These are phyloP conservation scores for Hyphochytrium catenoides DNA, from an alignment of 352 stramenopile genomes.

Conservation along the genomic window DNA sequence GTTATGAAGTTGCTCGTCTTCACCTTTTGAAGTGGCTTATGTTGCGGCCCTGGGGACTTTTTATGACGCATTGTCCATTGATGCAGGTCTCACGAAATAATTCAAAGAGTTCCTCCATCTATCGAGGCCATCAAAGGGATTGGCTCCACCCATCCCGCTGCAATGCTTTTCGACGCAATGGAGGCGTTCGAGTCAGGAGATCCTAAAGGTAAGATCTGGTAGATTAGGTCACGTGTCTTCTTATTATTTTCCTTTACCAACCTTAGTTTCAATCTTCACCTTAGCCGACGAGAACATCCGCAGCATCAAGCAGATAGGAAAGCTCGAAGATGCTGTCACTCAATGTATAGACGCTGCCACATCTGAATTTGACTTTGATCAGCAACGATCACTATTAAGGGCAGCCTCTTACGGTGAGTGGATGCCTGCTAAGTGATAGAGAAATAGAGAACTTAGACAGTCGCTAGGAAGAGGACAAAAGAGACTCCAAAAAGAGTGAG, in stretches of 20 bases:
- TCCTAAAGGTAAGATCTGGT: too few relatives aligned
- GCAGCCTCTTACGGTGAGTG: constrained; percentile 65
- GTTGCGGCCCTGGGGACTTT: too few relatives aligned
- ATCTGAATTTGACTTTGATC: constrained; percentile 52
- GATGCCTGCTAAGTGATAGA: constrained; percentile 28
- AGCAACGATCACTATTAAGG: constrained; percentile 46
- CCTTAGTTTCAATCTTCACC: too few relatives aligned
- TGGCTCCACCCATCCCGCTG: constrained; percentile 50
- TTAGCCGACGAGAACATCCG: constrained; percentile 68
- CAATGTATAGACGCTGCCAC: constrained; percentile 59
- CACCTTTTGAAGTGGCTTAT: too few relatives aligned
- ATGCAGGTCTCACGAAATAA: constrained; percentile 36
- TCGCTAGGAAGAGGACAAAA: constrained; percentile 6
- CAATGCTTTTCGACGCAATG: constrained; percentile 68
- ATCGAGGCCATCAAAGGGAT: constrained; percentile 63
- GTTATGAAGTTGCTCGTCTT: too few relatives aligned
- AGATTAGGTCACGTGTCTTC: too few relatives aligned
- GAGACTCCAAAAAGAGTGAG: too few relatives aligned
- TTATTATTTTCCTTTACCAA: too few relatives aligned
- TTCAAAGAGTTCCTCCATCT: constrained; percentile 51
- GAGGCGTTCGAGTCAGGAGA: constrained; percentile 64
- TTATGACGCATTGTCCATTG: constrained; percentile 47
- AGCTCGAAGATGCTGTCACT: constrained; percentile 53
- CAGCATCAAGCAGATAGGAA: constrained; percentile 47
- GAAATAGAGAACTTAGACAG: constrained; percentile 1